Evolutionary conservation across 2,329 filamentous ascomycete species (phyloP).

Genomic region (Leptographium wingfieldii): DNA sequence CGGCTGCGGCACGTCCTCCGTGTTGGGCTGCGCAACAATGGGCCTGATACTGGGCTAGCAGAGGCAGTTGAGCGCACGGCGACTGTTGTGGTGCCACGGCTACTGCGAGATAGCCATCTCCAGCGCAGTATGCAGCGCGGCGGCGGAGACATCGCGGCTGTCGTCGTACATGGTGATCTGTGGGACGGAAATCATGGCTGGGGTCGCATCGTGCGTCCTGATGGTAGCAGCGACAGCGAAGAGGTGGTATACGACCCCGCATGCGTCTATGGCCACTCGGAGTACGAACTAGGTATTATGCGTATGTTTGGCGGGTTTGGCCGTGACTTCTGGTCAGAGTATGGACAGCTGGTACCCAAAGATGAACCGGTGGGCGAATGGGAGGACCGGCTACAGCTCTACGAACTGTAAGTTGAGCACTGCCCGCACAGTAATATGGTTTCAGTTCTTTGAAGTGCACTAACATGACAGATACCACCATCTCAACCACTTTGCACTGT

Average conservation of each 20-base stretch:
- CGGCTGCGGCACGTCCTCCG: slow-evolving; percentile 54
- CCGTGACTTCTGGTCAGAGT: slow-evolving; percentile 59
- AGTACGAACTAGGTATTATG: slow-evolving; percentile 92
- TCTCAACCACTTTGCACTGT: slow-evolving; percentile 77
- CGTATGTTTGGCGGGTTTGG: slow-evolving; percentile 90
- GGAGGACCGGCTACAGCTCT: slow-evolving; percentile 68
- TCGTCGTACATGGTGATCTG: slow-evolving; percentile 82
- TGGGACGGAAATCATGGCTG: slow-evolving; percentile 76
- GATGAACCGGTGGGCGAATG: slow-evolving; percentile 73
- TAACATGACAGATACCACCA: slow-evolving; percentile 59
- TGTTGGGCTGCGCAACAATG: slow-evolving; percentile 48
- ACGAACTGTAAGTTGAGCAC: slow-evolving; percentile 58
- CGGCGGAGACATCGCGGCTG: slow-evolving; percentile 44
- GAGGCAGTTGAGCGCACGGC: slow-evolving; percentile 53
- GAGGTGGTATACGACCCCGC: slow-evolving; percentile 76
- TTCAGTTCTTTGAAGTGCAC: not conserved
- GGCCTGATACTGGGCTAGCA: slow-evolving; percentile 48
- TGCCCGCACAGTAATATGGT: too few relatives aligned
- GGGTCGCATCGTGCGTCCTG: slow-evolving; percentile 40
- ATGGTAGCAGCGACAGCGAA: slow-evolving; percentile 25
- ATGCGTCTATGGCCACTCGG: slow-evolving; percentile 70
- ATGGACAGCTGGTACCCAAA: slow-evolving; percentile 61
- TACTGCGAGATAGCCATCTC: slow-evolving; percentile 59
- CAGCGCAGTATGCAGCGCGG: slow-evolving; percentile 23
- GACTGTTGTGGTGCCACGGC: slow-evolving; percentile 53